Evolutionary conservation across 2,329 filamentous ascomycete genomes (phyloP), one percentile per base, ranked within the genome.

Genomic region (Exophiala alcalophila): DNA sequence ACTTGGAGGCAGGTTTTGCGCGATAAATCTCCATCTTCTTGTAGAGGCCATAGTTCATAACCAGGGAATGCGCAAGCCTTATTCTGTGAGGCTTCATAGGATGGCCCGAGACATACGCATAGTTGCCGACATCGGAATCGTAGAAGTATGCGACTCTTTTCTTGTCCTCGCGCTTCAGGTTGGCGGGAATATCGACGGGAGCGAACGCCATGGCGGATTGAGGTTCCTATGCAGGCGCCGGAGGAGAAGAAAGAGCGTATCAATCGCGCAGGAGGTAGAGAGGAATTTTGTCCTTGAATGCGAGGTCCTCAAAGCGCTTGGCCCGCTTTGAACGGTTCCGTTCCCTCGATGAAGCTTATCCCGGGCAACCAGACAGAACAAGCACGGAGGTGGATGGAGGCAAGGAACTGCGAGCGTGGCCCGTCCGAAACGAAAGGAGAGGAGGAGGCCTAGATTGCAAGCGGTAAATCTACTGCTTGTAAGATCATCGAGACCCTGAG

Each of bases 91-190:
- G 78, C 64, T 82, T 82, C 79, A 83, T 83, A 23, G 80, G 78
- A 65, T 80, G 78, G n/a, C 76, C 77, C 9, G 78, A 74, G 44
- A 94, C 88, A 62, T 97, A 97, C 63, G 91, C 90, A 72, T 96
- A 97, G 67, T 97, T 97, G 54, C 91, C 91, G 62, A 97, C 92
- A 69, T 97, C 91, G 3, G 87, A 94, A 63, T 97, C 91, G 76
- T 97, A 97, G 67, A 97, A 97, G 70, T 97, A 97, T 42, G 91
- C 91, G 45, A 97, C 87, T 62, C 91, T 94, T 63, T 77, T 76
- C 56, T 72, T 62, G 52, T 67, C 70, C 18, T 68, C 69, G 39
- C 71, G 71, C 63, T 77, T 76, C 18, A 65, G 56, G 45, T 66
- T 69, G n/a, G n/a, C n/a, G 51, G 67, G 68, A 54, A 68, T 64